Evolutionary conservation across 306 rosid genomes (phyloP).

Genomic region (Carpinus fangiana): DNA sequence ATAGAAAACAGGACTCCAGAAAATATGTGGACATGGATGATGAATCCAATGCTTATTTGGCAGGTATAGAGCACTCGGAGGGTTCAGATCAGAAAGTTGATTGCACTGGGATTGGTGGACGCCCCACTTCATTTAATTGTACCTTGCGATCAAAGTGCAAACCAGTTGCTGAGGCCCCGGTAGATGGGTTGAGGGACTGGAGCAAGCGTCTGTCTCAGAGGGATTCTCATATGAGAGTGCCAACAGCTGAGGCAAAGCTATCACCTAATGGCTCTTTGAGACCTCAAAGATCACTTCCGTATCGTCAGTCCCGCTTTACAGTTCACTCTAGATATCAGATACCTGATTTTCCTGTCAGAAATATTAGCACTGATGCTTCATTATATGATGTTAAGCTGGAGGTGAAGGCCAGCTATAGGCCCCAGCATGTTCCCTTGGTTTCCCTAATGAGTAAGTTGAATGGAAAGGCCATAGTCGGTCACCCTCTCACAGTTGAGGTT

Average conservation of each 20-base stretch:
- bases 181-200: constrained; percentile 43
- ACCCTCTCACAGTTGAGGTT: constrained; percentile 75
- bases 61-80: constrained; percentile 42
- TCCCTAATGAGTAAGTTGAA: constrained; percentile 86
- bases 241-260: constrained; percentile 39
- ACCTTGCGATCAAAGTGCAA: constrained; percentile 44
- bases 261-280: constrained; percentile 54
- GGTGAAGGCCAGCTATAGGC: constrained; percentile 72
- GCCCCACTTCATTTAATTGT: constrained; percentile 35
- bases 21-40: constrained; percentile 49
- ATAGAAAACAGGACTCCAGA: constrained; percentile 56
- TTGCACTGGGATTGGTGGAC: constrained; percentile 41
- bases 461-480: constrained; percentile 89
- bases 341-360: constrained; percentile 55
- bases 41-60: constrained; percentile 42
- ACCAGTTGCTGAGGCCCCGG: constrained; percentile 48
- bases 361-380: constrained; percentile 42
- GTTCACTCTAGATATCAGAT: constrained; percentile 69
- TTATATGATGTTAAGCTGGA: constrained; percentile 71
- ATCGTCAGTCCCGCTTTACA: constrained; percentile 75
- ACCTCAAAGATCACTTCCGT: constrained; percentile 74
- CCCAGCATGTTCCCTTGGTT: constrained; percentile 89
- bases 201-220: constrained; percentile 31
- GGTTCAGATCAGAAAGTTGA: constrained; percentile 52
- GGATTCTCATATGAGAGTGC: constrained; percentile 29